These are phyloP conservation scores for Flaveria sonorensis DNA, from an alignment of 129 eudicot species.

Conservation along the genomic window DNA sequence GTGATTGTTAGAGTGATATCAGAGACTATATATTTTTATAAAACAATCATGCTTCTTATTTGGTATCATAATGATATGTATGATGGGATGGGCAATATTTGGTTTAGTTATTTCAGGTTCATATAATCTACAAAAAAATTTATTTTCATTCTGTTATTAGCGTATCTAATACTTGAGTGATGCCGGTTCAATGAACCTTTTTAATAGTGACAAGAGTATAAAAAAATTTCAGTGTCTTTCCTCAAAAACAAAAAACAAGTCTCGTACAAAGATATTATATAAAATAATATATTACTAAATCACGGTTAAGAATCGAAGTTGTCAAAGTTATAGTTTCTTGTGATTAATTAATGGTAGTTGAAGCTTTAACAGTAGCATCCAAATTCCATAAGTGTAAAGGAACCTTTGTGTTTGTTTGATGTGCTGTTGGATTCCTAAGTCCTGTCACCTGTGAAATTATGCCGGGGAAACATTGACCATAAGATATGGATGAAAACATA, in stretches of 20 bases:
- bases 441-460: conserved; percentile 25
- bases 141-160: no score
- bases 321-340: neutral
- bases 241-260: no score
- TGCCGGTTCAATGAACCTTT: no score
- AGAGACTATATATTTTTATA: no score
- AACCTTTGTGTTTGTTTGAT: conserved; percentile 18
- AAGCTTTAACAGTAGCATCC: neutral
- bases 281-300: neutral
- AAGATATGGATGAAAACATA: no score
- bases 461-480: conserved; percentile 31
- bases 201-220: no score
- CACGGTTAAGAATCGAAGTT: neutral
- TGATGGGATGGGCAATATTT: neutral
- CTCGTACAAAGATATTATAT: no score
- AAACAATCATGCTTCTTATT: neutral
- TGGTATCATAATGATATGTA: neutral
- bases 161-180: no score
- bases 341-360: conserved; percentile 11
- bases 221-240: no score
- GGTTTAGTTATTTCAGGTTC: neutral
- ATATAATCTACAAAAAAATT: neutral
- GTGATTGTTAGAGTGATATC: neutral
- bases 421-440: conserved; percentile 35
- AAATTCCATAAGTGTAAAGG: conserved; percentile 10